Base-by-base conservation (phyloP, 371 early-diverging fungal genomes). In the Mucor piriformis region DNA sequence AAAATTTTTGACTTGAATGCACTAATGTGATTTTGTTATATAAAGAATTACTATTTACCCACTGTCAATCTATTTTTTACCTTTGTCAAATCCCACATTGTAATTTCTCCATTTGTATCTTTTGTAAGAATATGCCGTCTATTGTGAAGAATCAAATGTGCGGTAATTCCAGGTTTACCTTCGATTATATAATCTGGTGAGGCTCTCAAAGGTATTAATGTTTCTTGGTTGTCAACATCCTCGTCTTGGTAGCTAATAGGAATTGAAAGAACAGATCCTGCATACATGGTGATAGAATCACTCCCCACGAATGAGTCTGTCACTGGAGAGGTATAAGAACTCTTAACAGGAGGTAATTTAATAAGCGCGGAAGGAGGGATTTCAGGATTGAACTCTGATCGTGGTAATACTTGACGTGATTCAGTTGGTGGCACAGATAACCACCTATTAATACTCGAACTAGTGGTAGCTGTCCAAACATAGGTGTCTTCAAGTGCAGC, bases 401-500 rank as follows among this genome's bases (percentile, higher is more conserved):
- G 80, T 18, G 81, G 76, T 47, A 82, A 52, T 13, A 74, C 50
- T 47, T 75, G 77, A 7, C 80, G 73, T 18, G 70, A 56, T 32
- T 71, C 75, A 3, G 68, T 72, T 1, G 82, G 73, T 11, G 88
- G 86, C 6, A 87, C 71, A 58, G 86, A 86, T 43, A 83, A 63
- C 96, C 97, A 97, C 65, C 95, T 84, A 55, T 92, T 88, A 33
- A 97, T 82, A 35, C 77, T 82, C 0, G 93, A 88, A 18, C 82
- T 79, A 24, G 87, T 83, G 8, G 97, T 96, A 0, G 97, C 95
- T 3, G 96, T 95, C 96, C 96, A 97, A 2, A 97, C 75, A 63
- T 85, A 94, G 33, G 83, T 72, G 65, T 94, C 91, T 24, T 94
- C 87, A 12, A 88, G 72, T 2, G 90, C 92, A 16, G 81, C 83